Base-by-base conservation (phyloP, 2,329 filamentous ascomycete species). In the Colletotrichum eleusines region DNA sequence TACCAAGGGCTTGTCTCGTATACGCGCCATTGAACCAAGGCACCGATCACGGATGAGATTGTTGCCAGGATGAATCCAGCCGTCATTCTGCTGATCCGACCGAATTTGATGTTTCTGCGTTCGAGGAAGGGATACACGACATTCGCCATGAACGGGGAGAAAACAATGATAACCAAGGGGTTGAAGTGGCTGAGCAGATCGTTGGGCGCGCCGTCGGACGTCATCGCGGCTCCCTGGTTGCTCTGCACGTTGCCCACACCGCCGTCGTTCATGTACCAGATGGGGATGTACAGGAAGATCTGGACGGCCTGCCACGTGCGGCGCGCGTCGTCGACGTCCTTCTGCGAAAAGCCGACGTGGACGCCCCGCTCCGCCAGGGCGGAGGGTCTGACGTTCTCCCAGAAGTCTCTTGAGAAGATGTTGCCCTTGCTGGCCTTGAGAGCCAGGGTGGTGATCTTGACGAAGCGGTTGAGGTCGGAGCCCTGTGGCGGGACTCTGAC, bases 291-390 rank as follows among this genome's bases (percentile, higher is more conserved):
- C 33, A 82, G 76, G 75, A 82, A 81, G 76, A 84, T 80, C 67
- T 80, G 76, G n/a, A 80, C 80, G 7, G 82, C 83, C 33, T 80
- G 74, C 76, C 80, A 80, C 0, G 82, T 84, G 76, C 90, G 88
- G 65, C 84, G 83, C 18, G 91, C 86, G 74, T 92, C 90, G 75
- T 89, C 88, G 61, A 94, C 90, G 83, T 90, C 91, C 44, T 86
- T 86, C 74, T 92, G 89, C 53, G 89, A 88, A 73, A 90, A 92
- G 20, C 71, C 61, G 83, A 91, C 90, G 79, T 82, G 85, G 0
- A 73, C 71, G 82, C 75, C 84, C 79, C 75, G 79, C 76, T 74
- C 82, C 1, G 81, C 81, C 38, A 89, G 82, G 14, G 81, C 80
- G 58, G 85, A 87, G 8, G 90, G 90, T 81, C 86, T 87, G 38